Base-by-base conservation (phyloP, 225 moss, liverwort and hornwort species). In the Straminergon stramineum region DNA sequence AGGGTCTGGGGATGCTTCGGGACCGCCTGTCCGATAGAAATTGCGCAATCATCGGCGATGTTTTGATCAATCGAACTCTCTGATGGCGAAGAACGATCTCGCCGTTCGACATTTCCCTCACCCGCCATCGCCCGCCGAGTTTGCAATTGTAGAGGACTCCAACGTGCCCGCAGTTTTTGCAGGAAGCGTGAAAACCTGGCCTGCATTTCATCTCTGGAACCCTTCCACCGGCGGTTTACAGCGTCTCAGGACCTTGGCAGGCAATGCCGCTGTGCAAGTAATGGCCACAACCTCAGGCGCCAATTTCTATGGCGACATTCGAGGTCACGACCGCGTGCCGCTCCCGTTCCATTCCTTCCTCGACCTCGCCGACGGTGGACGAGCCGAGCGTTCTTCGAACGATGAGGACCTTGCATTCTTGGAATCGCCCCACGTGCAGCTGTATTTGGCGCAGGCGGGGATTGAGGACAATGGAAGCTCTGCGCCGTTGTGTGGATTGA, bases 231-330 rank as follows among this genome's bases (percentile, higher is more conserved):
- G 94, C 37, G 98, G 98, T 52, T 80, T 97, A 35, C 86, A 91
- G 79, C 94, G 93, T 75, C 93, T 98, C 31, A 93, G 95, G 87
- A 88, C 90, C 56, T 88, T 98, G 91, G 95, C 96, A 85, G 98
- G 98, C 45, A 56, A 91, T 31, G 94, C 91, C 17, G 91, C 79
- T 35, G 96, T 98, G 82, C 96, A 97, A 91, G 96, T 95, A 4
- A 98, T 98, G 91, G 95, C 96, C 19, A 92, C 98, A 24, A 92
- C 92, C 81, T 91, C 94, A 35, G 95, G 92, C 65, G 89, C 94
- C 48, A 94, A 95, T 84, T 98, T 97, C 88, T 97, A 97, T 86
- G 98, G 98, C 24, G 94, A 97, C 69, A 95, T 98, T 82, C 94
- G 93, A 82, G 93, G 96, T 79, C 98, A 98, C 89, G 95, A 96